Evolutionary conservation across 2,329 filamentous ascomycete genomes (phyloP), one percentile per base, ranked within the genome.

Genomic region (Pleoardoris graminearum): DNA sequence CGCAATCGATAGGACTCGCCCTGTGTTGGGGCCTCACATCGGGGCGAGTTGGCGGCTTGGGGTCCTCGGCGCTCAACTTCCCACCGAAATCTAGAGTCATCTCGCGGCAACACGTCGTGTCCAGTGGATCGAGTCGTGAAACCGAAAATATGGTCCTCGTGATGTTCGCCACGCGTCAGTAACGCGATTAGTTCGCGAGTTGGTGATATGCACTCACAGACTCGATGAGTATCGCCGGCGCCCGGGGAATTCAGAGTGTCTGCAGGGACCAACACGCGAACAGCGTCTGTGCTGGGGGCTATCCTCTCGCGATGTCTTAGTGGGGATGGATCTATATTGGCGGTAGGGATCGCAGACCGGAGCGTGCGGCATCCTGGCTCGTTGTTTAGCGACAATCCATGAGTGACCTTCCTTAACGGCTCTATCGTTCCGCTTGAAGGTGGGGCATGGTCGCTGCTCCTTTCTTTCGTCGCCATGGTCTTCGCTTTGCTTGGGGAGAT

Each of bases 271-370:
- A 29, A 25, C 8, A 22, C 35, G 16, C n/a, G 33, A 49, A 41
- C 45, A 36, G 48, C 22, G 36, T 36, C 30, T 36, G 50, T 54
- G 54, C 48, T 48, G 47, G 53, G 50, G 50, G 50, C 45, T 17
- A 43, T 45, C 48, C 38, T n/a, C n/a, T n/a, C n/a, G n/a, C n/a
- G n/a, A n/a, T n/a, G 27, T 23, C 6, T 43, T 39, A 35, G 33
- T 12, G 45, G 32, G 17, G 23, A 35, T 22, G 4, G 23, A 33
- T 48, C 4, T 36, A 43, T 21, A 38, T 43, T 48, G 50, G 19
- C 25, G 41, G 25, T 25, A 41, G 25, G 35, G 49, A 46, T 51
- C 49, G 41, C 49, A 29, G 17, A n/a, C 19, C 17, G 44, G 44
- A 38, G 23, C 44, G 44, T 47, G 44, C 44, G 23, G 12, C 32